Evolutionary conservation across 345 rosid species (phyloP), one percentile per base, ranked within the genome.

Genomic region (Linum trigynum): DNA sequence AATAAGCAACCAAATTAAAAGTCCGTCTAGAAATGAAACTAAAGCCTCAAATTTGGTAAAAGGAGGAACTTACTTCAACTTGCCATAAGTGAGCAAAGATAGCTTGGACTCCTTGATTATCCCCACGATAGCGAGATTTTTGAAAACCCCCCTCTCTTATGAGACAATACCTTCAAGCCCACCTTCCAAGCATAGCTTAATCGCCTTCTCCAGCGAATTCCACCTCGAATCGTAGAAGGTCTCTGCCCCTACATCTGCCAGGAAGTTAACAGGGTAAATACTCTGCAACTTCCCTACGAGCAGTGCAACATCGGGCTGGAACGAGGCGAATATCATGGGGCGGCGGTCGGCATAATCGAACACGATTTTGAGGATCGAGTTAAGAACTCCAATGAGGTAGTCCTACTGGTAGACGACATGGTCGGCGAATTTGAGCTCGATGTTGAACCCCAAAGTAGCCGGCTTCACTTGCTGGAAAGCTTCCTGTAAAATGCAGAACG

Each of bases 251-350:
- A 87, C 91, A 68, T 85, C 77, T 59, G 95, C 88, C 71, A 94
- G 72, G 65, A 94, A 94, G 84, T 80, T 88, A 59, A 88, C 98
- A 38, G 99, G 99, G 73, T 90, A 88, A 7, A 67, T 68, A 76
- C 43, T 76, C 77, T 94, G 99, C 39, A 90, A 67, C 70, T 88
- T 84, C 72, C 85, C 75, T 50, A 88, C 43, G 7, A 90, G 87
- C 40, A 78, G 57, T 5, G 95, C 97, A 2, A 96, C 97, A 72
- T 94, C 97, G 3, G 99, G 99, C 7, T 94, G 97, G 76, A 94
- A 94, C 17, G 82, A 77, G 50, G 99, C 90, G 81, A 94, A 94
- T 66, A 88, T 80, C 62, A 90, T 79, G 40, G 92, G 86, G 65
- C 97, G 82, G 17, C 71, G 83, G 57, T 78, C 67, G n/a, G 78